A percentile compares a stretch with the other conserved stretches of the same genome.
Conservation (phyloP, 805 yeast species). For the Candida lessepsii region DNA sequence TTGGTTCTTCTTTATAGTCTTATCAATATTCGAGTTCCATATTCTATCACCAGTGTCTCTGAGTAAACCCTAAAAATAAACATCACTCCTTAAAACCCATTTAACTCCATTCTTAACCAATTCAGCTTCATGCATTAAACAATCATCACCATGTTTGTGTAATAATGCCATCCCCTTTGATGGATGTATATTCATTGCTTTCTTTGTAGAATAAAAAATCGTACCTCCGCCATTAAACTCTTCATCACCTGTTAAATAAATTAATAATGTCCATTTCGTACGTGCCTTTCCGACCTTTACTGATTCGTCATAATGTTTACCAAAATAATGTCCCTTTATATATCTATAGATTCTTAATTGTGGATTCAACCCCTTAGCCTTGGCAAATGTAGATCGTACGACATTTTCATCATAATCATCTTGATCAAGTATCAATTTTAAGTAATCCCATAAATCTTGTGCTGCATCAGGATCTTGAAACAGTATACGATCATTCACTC, state of each 20-base stretch:
- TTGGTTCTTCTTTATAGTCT: no score
- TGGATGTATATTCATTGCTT: conserved; percentile 44
- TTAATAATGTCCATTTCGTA: conserved; percentile 59
- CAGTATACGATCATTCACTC: conserved; percentile 53
- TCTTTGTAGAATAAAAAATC: conserved; percentile 41
- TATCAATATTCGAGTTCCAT: no score
- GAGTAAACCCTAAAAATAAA: conserved; percentile 26
- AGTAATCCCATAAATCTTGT: conserved; percentile 42
- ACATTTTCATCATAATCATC: conserved; percentile 28
- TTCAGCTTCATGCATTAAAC: conserved; percentile 59
- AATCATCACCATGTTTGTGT: conserved; percentile 67
- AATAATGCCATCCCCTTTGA: conserved; percentile 54
- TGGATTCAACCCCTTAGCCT: conserved; percentile 52
- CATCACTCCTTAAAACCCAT: conserved; percentile 64
- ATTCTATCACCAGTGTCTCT: no score
- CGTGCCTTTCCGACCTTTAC: conserved; percentile 39
- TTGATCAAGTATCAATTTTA: conserved; percentile 28
- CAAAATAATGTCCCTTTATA: conserved; percentile 55
- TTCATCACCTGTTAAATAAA: conserved; percentile 56
- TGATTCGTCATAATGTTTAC: conserved; percentile 60
- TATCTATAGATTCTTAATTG: conserved; percentile 58
- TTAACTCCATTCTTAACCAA: conserved; percentile 51
- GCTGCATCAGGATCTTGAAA: conserved; percentile 40
- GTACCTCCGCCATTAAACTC: conserved; percentile 63
- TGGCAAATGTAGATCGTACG: conserved; percentile 26